Conservation (phyloP, 305 asterid genomes). For the Solanum hybrid region DNA sequence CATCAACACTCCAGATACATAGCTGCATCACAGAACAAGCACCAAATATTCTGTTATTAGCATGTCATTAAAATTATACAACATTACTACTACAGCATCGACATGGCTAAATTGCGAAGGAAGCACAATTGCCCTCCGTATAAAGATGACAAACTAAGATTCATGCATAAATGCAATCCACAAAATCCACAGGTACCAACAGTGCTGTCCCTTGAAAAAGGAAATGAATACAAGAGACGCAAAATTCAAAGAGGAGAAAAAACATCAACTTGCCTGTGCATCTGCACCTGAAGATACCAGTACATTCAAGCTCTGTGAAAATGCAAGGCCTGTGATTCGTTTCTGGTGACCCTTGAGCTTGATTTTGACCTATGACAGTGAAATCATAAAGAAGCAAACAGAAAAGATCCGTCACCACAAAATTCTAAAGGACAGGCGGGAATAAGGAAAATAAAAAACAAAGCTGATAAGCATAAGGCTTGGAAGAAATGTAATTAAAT, state of each 20-base stretch:
- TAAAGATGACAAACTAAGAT: neutral
- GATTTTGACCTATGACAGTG: constrained; percentile 56
- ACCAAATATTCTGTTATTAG: constrained; percentile 8
- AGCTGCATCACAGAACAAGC: constrained; percentile 38
- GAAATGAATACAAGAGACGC: neutral
- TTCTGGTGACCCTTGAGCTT: constrained; percentile 97
- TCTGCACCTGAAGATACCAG: constrained; percentile 96
- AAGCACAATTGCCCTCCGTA: neutral
- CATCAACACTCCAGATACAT: constrained; percentile 83
- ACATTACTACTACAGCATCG: neutral
- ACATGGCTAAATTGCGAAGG: neutral
- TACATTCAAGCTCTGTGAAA: constrained; percentile 79
- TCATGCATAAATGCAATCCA: neutral
- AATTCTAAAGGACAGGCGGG: neutral
- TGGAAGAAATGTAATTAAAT: neutral
- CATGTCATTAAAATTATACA: neutral
- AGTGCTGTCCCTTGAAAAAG: neutral
- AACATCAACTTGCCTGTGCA: constrained; percentile 64
- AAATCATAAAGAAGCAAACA: neutral
- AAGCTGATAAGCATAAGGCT: neutral
- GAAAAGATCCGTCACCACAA: neutral
- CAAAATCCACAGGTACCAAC: neutral
- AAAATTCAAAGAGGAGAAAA: neutral
- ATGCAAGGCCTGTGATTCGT: constrained; percentile 92
- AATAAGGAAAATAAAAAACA: neutral